Evolutionary conservation across 2,329 filamentous ascomycete genomes (phyloP).

Genomic region (Fusarium nelsonii): DNA sequence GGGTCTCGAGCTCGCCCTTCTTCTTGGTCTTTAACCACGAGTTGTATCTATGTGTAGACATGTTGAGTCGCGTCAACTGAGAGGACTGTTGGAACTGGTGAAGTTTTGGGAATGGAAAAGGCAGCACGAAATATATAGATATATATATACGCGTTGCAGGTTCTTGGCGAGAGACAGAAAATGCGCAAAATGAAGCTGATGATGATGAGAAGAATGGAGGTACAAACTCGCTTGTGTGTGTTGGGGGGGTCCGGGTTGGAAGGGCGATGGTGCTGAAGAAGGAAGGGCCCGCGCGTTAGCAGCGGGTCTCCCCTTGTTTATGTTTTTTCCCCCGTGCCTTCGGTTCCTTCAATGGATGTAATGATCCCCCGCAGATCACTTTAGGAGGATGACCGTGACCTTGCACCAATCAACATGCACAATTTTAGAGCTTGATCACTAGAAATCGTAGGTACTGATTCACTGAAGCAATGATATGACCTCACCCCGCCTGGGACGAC

Average conservation of each 20-base stretch:
- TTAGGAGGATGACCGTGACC: constrained; percentile 16
- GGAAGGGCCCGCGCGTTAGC: constrained; percentile 28
- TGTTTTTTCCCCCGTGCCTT: constrained; percentile 36
- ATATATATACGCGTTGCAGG: neutral
- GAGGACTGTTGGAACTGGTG: constrained; percentile 3
- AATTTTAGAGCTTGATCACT: constrained; percentile 2
- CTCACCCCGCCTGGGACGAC: neutral
- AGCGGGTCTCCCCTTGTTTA: constrained; percentile 43
- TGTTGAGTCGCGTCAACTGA: constrained; percentile 49
- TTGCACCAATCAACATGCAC: constrained; percentile 15
- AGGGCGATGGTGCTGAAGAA: constrained; percentile 34
- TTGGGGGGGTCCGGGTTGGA: constrained; percentile 30
- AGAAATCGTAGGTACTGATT: constrained; percentile 11
- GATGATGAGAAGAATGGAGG: constrained; percentile 32
- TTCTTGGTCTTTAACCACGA: constrained; percentile 84
- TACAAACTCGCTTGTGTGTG: constrained; percentile 32
- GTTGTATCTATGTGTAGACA: constrained; percentile 58
- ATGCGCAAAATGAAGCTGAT: constrained; percentile 26
- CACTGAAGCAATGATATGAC: constrained; percentile 29
- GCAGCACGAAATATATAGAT: neutral
- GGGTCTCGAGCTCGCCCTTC: constrained; percentile 81
- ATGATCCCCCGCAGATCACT: constrained; percentile 32
- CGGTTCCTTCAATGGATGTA: constrained; percentile 21
- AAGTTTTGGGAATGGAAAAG: neutral
- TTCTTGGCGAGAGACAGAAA: constrained; percentile 2